Evolutionary conservation across 768 basidiomycete species (phyloP).

Genomic region (Boletellus emodensis): DNA sequence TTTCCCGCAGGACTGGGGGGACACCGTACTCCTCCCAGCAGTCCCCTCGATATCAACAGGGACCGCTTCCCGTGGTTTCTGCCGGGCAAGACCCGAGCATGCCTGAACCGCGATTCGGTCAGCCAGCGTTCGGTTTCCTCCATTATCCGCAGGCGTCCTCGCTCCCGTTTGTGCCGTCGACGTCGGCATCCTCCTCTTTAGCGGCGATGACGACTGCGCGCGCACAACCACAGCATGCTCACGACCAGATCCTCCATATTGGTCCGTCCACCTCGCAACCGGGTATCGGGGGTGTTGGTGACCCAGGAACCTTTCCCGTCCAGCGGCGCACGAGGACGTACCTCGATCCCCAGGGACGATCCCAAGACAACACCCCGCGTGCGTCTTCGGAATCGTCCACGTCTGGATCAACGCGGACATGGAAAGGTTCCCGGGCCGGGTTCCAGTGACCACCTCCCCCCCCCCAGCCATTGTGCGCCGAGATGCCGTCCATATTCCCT

Average conservation of each 20-base stretch:
- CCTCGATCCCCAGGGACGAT: conserved; percentile 2
- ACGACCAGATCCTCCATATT: conserved; percentile 7
- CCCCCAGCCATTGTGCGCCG: too few species aligned
- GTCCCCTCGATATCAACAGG: conserved; percentile 27
- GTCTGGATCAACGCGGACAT: conserved; percentile 22
- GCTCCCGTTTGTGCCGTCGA: conserved; percentile 6
- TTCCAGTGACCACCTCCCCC: conserved; percentile 3
- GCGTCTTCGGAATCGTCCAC: conserved; percentile 14
- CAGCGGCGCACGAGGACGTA: conserved; percentile 7
- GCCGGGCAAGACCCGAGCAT: conserved; percentile 5
- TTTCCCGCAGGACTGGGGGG: conserved; percentile 18
- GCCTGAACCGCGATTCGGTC: conserved; percentile 2
- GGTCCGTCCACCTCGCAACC: conserved; percentile 6
- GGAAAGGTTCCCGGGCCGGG: conserved; percentile 10
- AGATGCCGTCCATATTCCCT: too few species aligned
- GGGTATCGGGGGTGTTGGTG: conserved; percentile 13
- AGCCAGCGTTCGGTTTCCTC: conserved; percentile 1
- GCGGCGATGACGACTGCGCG: background rate
- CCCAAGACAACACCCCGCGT: background rate
- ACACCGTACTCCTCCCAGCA: conserved; percentile 31
- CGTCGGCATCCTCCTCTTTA: too few species aligned
- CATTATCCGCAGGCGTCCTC: conserved; percentile 5
- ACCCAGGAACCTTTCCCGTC: conserved; percentile 4
- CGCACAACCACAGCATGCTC: background rate
- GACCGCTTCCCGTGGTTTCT: conserved; percentile 11